Evolutionary conservation across 768 basidiomycete genomes (phyloP).

Genomic region (Symmetrospora coprosmae): DNA sequence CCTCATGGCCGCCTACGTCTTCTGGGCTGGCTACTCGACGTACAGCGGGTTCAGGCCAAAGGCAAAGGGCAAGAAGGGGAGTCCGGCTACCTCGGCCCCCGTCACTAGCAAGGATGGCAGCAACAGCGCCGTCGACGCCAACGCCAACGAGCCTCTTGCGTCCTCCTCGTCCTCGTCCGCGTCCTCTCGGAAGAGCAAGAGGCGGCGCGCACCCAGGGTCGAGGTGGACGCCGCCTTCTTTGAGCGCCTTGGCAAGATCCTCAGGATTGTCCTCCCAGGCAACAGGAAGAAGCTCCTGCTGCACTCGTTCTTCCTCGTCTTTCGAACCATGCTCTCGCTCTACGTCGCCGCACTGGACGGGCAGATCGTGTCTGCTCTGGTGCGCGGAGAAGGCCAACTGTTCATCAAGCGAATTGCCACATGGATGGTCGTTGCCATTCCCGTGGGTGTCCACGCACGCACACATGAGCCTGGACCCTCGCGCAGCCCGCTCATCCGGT

Average conservation of each 20-base stretch:
- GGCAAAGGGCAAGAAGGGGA: background rate
- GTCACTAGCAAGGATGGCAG: background rate
- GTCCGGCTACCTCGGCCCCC: background rate
- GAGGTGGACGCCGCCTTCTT: constrained; percentile 81
- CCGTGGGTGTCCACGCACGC: constrained; percentile 79
- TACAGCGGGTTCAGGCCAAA: constrained; percentile 1
- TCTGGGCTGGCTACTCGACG: constrained; percentile 9
- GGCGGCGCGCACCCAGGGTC: constrained; percentile 21
- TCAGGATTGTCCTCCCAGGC: constrained; percentile 77
- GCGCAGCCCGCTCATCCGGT: background rate
- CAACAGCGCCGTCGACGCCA: background rate
- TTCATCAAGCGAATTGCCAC: constrained; percentile 73
- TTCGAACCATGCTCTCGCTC: constrained; percentile 76
- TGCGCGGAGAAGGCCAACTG: constrained; percentile 61
- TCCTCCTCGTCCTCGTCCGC: background rate
- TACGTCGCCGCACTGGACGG: constrained; percentile 92
- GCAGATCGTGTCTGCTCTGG: constrained; percentile 83
- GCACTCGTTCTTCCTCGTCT: constrained; percentile 77
- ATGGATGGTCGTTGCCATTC: constrained; percentile 69
- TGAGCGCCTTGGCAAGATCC: constrained; percentile 56
- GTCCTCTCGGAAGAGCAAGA: background rate
- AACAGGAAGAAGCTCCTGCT: constrained; percentile 66
- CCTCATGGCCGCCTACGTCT: constrained; percentile 4
- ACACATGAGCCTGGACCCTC: constrained; percentile 41
- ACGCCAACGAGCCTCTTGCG: background rate